Base-by-base conservation (phyloP, 306 rosid genomes). In the Trichosanthes truncata region DNA sequence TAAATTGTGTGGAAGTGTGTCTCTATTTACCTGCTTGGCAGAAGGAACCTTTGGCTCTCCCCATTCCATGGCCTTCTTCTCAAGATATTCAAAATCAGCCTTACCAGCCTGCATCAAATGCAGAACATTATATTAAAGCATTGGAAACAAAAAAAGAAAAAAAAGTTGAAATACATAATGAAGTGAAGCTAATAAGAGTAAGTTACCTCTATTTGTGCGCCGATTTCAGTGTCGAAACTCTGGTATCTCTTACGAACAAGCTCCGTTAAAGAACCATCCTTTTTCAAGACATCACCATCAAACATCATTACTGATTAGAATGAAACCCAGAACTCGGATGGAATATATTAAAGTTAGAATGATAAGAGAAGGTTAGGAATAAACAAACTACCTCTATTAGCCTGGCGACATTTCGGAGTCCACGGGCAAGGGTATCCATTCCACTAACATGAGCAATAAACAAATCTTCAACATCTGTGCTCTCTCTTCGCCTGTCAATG, bases 381-480 rank as follows among this genome's bases (percentile, higher is more conserved):
- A 1, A 55, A 23, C 0, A 9, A 9, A 20, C 38, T 20, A 95
- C 99, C 97, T 90, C 91, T 25, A 89, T 87, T 49, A 95, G 79
- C 87, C 91, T 93, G 66, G 86, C 94, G 80, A 87, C 97, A 78
- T 90, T 95, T 72, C 88, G 86, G 52, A 95, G 97, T 12, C 99
- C 98, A 35, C 94, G 96, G 40, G 98, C 98, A 80, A 95, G 83
- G 20, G 99, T 89, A 82, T 93, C 98, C 96, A 93, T 95, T 86
- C 98, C 98, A 55, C 79, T 12, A 43, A 93, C 85, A 81, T 95
- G 98, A 66, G 99, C 97, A 56, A 95, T 89, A 90, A 95, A 93
- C 83, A 95, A 76, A 81, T 95, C 99, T 86, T 93, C 99, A 35
- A 95, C 97, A 71, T 95, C 99, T 0, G 97, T 95, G 90, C 97